Evolutionary conservation across 108 stramenopile species (phyloP).

Genomic region (Nitzschia putrida): DNA sequence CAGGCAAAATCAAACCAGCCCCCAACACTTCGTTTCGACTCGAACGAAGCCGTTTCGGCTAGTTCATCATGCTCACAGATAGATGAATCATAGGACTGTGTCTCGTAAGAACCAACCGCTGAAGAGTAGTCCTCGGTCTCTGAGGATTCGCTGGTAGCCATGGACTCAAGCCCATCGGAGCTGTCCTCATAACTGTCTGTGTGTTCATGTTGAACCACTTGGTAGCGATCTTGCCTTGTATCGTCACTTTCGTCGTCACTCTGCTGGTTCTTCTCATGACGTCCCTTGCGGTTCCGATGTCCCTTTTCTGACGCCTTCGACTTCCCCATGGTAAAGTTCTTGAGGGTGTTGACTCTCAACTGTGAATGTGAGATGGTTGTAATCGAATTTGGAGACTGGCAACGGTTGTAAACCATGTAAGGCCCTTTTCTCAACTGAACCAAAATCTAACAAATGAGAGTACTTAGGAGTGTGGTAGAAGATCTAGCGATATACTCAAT

Average conservation of each 20-base stretch:
- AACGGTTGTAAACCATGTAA: background rate
- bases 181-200: background rate
- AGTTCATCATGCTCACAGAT: slow-evolving; percentile 11
- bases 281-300: background rate
- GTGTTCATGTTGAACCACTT: background rate
- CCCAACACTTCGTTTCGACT: slow-evolving; percentile 20
- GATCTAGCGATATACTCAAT: background rate
- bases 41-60: background rate
- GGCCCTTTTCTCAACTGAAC: slow-evolving; percentile 1
- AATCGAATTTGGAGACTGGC: background rate
- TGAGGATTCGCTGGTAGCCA: slow-evolving; percentile 3
- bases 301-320: background rate
- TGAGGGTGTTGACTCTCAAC: background rate
- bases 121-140: slow-evolving; percentile 3
- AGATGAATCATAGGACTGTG: slow-evolving; percentile 11
- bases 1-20: slow-evolving; percentile 31
- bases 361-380: background rate
- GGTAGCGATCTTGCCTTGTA: slow-evolving; percentile 2
- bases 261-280: background rate
- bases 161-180: slow-evolving; percentile 9
- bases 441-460: background rate
- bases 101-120: slow-evolving; percentile 6
- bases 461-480: background rate
- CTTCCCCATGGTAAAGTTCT: background rate
- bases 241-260: slow-evolving; percentile 1